phyloP scores from a whole-genome alignment of 768 basidiomycete species.

The Udeniomyces megalosporus region DNA sequence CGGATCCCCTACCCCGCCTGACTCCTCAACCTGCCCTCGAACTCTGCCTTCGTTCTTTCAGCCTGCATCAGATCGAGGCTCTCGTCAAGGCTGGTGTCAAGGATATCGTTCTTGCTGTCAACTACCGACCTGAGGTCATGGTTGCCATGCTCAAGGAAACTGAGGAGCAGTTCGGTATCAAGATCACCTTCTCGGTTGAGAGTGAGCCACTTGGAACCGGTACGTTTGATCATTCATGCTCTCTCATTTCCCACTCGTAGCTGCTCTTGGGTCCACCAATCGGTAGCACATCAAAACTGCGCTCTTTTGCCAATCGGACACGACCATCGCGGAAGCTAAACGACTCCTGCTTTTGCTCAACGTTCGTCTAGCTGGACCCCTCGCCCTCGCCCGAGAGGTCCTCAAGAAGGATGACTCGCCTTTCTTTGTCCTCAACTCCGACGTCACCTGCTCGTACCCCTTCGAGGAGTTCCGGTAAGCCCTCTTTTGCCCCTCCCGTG shows the following conservation, averaged over 20 bases:
- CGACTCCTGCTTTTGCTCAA: not conserved
- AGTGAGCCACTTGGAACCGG: slow-evolving; percentile 37
- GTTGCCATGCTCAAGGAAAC: slow-evolving; percentile 34
- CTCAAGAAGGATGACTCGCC: slow-evolving; percentile 36
- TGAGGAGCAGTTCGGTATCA: slow-evolving; percentile 35
- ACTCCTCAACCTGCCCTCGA: not conserved
- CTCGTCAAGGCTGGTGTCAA: slow-evolving; percentile 38
- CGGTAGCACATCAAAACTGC: too few species aligned
- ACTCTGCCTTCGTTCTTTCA: slow-evolving; percentile 12
- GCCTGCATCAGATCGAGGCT: slow-evolving; percentile 36
- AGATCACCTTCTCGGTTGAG: slow-evolving; percentile 36
- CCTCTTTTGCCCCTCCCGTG: not conserved
- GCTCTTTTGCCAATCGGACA: not conserved
- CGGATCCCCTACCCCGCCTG: not conserved
- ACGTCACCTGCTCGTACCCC: slow-evolving; percentile 37
- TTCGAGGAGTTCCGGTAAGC: slow-evolving; percentile 34
- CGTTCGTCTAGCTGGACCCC: slow-evolving; percentile 32
- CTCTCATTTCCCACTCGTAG: too few species aligned
- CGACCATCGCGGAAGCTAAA: not conserved
- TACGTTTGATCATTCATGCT: slow-evolving; percentile 21
- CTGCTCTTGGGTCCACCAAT: too few species aligned
- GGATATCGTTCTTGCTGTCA: slow-evolving; percentile 37
- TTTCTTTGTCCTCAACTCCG: slow-evolving; percentile 39
- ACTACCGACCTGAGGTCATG: slow-evolving; percentile 38
- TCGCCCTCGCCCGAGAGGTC: slow-evolving; percentile 34